A percentile compares a stretch with the other conserved stretches of the same genome.
Conservation (phyloP, 805 yeast genomes). For the Priceomyces haplophilus region DNA sequence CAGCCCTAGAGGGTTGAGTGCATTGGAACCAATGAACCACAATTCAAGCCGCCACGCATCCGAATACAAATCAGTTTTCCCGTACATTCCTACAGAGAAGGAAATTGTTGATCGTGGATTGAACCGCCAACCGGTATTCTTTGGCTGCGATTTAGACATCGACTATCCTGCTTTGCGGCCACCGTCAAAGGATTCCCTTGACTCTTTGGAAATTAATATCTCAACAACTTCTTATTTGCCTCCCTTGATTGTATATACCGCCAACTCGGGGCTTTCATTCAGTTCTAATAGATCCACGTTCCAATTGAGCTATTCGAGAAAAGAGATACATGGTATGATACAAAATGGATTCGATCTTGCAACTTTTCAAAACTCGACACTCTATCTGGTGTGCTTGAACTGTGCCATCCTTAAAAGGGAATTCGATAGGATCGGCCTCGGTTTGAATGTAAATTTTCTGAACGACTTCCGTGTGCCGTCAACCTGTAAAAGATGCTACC, state of each 20-base stretch:
- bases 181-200: neutral
- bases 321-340: slow-evolving; percentile 45
- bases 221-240: slow-evolving; percentile 29
- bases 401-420: slow-evolving; percentile 56
- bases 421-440: slow-evolving; percentile 35
- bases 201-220: neutral
- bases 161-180: slow-evolving; percentile 22
- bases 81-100: slow-evolving; percentile 31
- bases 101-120: slow-evolving; percentile 18
- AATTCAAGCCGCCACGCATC: neutral
- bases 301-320: slow-evolving; percentile 45
- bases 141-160: slow-evolving; percentile 39
- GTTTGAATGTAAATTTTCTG: slow-evolving; percentile 3
- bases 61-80: slow-evolving; percentile 25
- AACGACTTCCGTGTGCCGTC: slow-evolving; percentile 11
- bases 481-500: slow-evolving; percentile 17
- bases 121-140: slow-evolving; percentile 31
- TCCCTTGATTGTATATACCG: slow-evolving; percentile 53
- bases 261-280: slow-evolving; percentile 42
- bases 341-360: slow-evolving; percentile 53
- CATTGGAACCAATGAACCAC: neutral
- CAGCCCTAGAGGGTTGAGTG: neutral
- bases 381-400: slow-evolving; percentile 49
- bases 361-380: slow-evolving; percentile 41
- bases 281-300: slow-evolving; percentile 59